phyloP scores from a whole-genome alignment of 2,329 filamentous ascomycete genomes.

The Tetracladium maxilliforme region DNA sequence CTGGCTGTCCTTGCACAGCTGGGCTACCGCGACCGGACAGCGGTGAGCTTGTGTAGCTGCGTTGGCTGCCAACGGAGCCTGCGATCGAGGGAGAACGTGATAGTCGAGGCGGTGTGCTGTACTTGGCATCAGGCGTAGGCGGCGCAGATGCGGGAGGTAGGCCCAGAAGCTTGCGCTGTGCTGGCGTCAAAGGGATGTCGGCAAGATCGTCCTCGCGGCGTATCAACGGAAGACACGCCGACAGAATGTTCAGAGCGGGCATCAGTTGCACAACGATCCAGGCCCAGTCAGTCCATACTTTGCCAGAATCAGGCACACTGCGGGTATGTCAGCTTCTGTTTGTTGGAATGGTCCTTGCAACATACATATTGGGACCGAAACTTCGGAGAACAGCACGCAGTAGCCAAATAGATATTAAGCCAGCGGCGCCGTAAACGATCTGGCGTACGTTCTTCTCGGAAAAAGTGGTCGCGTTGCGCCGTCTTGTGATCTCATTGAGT shows the following conservation, averaged over 20 bases:
- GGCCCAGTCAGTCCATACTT: conserved; percentile 24
- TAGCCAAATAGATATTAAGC: conserved; percentile 33
- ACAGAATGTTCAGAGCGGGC: conserved; percentile 54
- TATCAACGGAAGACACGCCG: conserved; percentile 60
- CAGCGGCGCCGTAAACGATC: conserved; percentile 51
- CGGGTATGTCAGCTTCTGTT: background rate
- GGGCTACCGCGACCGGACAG: conserved; percentile 40
- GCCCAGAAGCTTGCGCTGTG: conserved; percentile 72
- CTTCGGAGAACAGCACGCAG: too few species aligned
- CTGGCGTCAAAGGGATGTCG: conserved; percentile 85
- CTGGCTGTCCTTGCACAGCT: conserved; percentile 18
- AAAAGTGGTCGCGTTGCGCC: conserved; percentile 68
- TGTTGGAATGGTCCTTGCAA: conserved; percentile 4
- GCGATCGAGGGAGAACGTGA: conserved; percentile 50
- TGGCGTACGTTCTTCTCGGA: conserved; percentile 59
- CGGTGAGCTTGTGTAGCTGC: conserved; percentile 42
- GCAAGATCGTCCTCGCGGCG: conserved; percentile 60
- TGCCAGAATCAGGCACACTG: conserved; percentile 17
- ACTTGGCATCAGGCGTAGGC: conserved; percentile 55
- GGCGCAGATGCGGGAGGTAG: conserved; percentile 51
- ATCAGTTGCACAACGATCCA: conserved; percentile 36
- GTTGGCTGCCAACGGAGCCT: conserved; percentile 44
- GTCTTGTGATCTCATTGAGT: conserved; percentile 70
- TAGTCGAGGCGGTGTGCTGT: conserved; percentile 79
- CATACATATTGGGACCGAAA: conserved; percentile 8